Evolutionary conservation across 148 eudicot genomes (phyloP), one percentile per base, ranked within the genome.

Genomic region (Rheum nobile): DNA sequence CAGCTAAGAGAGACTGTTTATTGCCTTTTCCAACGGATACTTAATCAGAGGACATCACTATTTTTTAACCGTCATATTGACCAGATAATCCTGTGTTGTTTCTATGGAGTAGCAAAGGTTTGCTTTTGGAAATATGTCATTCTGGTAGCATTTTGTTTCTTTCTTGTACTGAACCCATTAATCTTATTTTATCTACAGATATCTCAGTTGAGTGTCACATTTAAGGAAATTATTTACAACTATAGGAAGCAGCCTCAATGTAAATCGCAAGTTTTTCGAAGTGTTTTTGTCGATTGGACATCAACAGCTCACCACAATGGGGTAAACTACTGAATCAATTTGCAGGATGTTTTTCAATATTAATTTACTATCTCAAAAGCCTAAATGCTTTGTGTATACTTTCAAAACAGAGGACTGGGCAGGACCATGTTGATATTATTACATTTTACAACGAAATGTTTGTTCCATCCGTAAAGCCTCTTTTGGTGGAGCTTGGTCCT

Each of bases 91-190:
- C 87, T 96, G 42, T 92, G 99, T 75, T 88, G 89, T 82, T 84
- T 96, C 35, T 96, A 96, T 78, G 97, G 97, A 78, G 92, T 96
- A 82, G 99, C 99, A 34, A 96, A 90, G 95, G 99, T 96, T 76
- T 71, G 84, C 79, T 71, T n/a, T 43, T 32, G 47, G 59, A 50
- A 24, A 31, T 26, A 29, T 47, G 8, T 52, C 28, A 46, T 29
- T 16, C 16, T 35, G 44, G 69, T 22, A 10, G 34, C 41, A n/a
- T 35, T 26, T 57, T 52, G 5, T 14, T 37, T 3, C 65, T 37
- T 35, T 28, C 8, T 78, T 42, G 22, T 74, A 55, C 63, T 17
- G 41, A 65, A 34, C 39, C n/a, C 41, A 31, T 65, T 31, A 34
- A 16, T 65, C 44, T 67, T 76, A 14, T 46, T 48, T 34, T 59